phyloP scores from a whole-genome alignment of 495 filamentous ascomycete species.

The Chaetomidium leptoderma region DNA sequence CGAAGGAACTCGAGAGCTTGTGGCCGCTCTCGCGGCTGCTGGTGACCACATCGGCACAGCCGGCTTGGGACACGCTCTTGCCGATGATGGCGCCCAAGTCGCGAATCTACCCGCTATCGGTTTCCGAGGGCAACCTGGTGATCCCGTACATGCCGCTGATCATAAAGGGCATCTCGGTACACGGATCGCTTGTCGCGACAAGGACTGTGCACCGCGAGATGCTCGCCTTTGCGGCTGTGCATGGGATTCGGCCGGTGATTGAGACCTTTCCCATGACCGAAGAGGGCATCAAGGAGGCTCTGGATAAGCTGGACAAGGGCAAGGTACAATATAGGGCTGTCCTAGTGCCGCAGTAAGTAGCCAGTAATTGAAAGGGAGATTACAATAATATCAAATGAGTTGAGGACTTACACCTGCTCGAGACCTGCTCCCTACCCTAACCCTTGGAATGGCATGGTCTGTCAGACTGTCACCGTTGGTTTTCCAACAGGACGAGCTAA shows the following conservation, averaged over 20 bases:
- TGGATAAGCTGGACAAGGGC: conserved; percentile 70
- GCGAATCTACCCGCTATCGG: conserved; percentile 1
- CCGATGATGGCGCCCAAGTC: not conserved
- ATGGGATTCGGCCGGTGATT: conserved; percentile 35
- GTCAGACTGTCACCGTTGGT: too few species aligned
- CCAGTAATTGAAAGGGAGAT: not conserved
- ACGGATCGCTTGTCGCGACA: conserved; percentile 33
- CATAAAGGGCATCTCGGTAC: not conserved
- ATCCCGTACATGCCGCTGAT: conserved; percentile 22
- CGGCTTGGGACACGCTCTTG: conserved; percentile 29
- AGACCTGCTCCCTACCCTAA: too few species aligned
- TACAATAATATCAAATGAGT: too few species aligned
- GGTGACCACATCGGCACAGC: conserved; percentile 33
- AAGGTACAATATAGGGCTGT: conserved; percentile 45
- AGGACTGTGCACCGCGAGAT: conserved; percentile 39
- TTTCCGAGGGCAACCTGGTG: not conserved
- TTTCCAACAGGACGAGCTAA: too few species aligned
- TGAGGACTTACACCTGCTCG: too few species aligned
- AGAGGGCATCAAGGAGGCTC: conserved; percentile 48
- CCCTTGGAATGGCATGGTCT: too few species aligned
- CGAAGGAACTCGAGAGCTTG: not conserved
- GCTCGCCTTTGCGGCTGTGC: conserved; percentile 40
- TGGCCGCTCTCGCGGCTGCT: not conserved
- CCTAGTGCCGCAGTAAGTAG: conserved; percentile 1
- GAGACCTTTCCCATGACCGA: conserved; percentile 16